Conservation (phyloP, 768 basidiomycete genomes). For the Rhodotorula graminis region DNA sequence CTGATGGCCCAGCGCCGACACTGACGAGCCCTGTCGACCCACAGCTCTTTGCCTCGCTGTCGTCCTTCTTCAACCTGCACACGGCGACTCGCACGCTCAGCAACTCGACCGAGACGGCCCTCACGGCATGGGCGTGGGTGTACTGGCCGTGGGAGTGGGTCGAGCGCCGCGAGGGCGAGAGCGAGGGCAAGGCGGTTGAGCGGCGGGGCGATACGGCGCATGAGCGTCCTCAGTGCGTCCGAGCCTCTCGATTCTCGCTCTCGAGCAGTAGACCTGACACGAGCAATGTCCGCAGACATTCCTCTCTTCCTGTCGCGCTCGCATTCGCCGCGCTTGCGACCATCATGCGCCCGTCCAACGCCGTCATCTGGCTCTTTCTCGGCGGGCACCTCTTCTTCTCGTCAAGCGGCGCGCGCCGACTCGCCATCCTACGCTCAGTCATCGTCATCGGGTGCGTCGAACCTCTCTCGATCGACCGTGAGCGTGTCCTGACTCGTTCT, state of each 20-base stretch:
- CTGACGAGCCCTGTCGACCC: not conserved
- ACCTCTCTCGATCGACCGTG: too few relatives aligned
- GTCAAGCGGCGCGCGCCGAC: too few relatives aligned
- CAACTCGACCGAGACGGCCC: slow-evolving; percentile 84
- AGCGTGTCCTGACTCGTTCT: not conserved
- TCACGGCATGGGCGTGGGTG: slow-evolving; percentile 70
- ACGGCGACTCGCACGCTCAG: slow-evolving; percentile 81
- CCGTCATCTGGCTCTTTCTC: slow-evolving; percentile 75
- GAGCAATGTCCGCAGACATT: too few relatives aligned
- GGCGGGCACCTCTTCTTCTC: slow-evolving; percentile 44
- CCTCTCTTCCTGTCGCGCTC: slow-evolving; percentile 47
- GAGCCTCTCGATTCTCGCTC: too few relatives aligned
- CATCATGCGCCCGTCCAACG: slow-evolving; percentile 80
- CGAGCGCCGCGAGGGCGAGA: not conserved
- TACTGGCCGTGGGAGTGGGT: slow-evolving; percentile 56
- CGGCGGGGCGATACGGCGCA: too few relatives aligned
- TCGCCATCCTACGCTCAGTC: not conserved
- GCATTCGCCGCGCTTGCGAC: slow-evolving; percentile 70
- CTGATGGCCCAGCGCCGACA: too few relatives aligned
- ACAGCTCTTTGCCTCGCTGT: slow-evolving; percentile 58
- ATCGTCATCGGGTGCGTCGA: not conserved
- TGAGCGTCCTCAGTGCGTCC: not conserved
- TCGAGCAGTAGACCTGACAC: too few relatives aligned
- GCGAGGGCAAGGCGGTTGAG: not conserved
- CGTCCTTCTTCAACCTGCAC: slow-evolving; percentile 80